phyloP scores from a whole-genome alignment of 2,329 filamentous ascomycete genomes.

The Paradendryphiella salina region DNA sequence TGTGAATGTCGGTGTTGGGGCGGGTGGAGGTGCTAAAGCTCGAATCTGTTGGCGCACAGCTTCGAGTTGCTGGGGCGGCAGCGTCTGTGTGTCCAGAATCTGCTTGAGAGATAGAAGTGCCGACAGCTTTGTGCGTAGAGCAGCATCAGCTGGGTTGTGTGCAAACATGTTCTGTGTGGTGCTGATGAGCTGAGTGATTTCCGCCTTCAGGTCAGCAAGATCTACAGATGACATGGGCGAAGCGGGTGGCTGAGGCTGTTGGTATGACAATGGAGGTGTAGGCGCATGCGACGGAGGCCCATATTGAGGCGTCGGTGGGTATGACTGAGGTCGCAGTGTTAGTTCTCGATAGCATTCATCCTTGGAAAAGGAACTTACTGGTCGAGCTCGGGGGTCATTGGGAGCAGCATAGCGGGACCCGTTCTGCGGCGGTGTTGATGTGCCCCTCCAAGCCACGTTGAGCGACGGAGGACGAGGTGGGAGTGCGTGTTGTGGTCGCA shows the following conservation, averaged over 20 bases:
- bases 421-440: constrained; percentile 69
- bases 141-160: constrained; percentile 73
- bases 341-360: constrained; percentile 1
- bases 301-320: constrained; percentile 33
- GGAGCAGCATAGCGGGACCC: constrained; percentile 39
- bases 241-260: constrained; percentile 38
- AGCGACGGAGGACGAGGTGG: constrained; percentile 46
- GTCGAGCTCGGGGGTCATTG: constrained; percentile 43
- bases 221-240: constrained; percentile 38
- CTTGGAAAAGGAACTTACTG: constrained; percentile 29
- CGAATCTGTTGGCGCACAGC: constrained; percentile 84
- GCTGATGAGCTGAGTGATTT: constrained; percentile 77
- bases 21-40: constrained; percentile 67
- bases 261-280: constrained; percentile 35
- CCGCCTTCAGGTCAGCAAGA: constrained; percentile 72
- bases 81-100: constrained; percentile 74
- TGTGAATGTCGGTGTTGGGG: constrained; percentile 46
- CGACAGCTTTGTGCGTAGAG: constrained; percentile 77
- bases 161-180: constrained; percentile 74
- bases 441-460: constrained; percentile 68
- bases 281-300: constrained; percentile 27
- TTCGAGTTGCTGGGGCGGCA: constrained; percentile 79
- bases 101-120: constrained; percentile 83
- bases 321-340: constrained; percentile 16
- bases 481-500: constrained; percentile 48